Base-by-base conservation (phyloP, 306 rosid species). In the Oemleria cerasiformis region DNA sequence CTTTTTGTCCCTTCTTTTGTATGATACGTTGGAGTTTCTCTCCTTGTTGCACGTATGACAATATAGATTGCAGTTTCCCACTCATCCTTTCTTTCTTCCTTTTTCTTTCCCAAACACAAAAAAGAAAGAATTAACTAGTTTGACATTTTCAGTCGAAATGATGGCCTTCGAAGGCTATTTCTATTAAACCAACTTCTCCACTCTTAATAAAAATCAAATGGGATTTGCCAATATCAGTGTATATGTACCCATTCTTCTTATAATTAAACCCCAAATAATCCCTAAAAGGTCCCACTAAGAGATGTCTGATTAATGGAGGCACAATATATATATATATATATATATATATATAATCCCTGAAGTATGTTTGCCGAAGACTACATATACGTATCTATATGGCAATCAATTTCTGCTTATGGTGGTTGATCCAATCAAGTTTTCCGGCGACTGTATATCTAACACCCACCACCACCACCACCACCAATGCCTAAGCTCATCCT, bases 271-370 rank as follows among this genome's bases (percentile, higher is more conserved):
- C 49, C 16, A 16, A 44, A 54, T 30, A 4, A 30, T 30, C 36
- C 34, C 25, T 44, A 38, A 19, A 51, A 70, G 72, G 65, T 36
- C 76, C 80, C 68, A 65, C 63, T 36, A 54, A 38, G 67, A 38
- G 67, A 71, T 54, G 73, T 70, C 40, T 70, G 42, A 56, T 20
- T n/a, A 15, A 36, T 3, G 51, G 14, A 17, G 36, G 36, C 36
- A 30, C 36, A 30, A 1, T 1, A 57, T 42, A 65, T 57, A 63
- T 38, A 34, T 50, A 19, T 39, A 64, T 65, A 20, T 47, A n/a
- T n/a, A n/a, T n/a, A n/a, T n/a, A n/a, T n/a, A n/a, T n/a, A n/a
- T n/a, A n/a, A n/a, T n/a, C n/a, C n/a, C n/a, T n/a, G n/a, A n/a
- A n/a, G n/a, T n/a, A n/a, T n/a, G n/a, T n/a, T n/a, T 39, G 57